These are phyloP conservation scores for Craterostigma plantagineum DNA, from an alignment of 257 asterid genomes.

Conservation along the genomic window DNA sequence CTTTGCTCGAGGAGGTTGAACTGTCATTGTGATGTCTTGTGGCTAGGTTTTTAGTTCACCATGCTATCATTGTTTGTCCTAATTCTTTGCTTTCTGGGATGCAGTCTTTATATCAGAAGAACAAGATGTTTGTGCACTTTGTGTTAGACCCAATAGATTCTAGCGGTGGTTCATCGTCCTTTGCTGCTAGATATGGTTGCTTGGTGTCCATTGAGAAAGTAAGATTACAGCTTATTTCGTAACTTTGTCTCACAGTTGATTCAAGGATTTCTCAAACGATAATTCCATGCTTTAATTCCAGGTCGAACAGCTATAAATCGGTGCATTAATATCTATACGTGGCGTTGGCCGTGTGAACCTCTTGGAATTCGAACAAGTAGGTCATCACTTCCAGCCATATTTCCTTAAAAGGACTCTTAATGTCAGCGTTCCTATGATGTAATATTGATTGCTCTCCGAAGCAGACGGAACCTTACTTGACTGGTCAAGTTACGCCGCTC, in stretches of 20 bases:
- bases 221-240: too few relatives aligned
- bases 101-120: conserved; percentile 45
- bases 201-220: conserved; percentile 67
- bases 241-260: conserved; percentile 4
- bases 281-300: conserved; percentile 11
- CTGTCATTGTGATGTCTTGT: not conserved
- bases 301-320: conserved; percentile 59
- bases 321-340: conserved; percentile 60
- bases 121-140: conserved; percentile 52
- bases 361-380: conserved; percentile 41
- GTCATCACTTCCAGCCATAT: too few relatives aligned
- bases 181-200: conserved; percentile 63
- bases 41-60: not conserved
- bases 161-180: conserved; percentile 45
- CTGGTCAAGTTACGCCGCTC: conserved; percentile 39
- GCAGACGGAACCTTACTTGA: conserved; percentile 63
- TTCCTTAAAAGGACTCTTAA: not conserved
- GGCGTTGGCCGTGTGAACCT: conserved; percentile 65
- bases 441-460: not conserved
- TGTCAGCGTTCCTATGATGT: too few relatives aligned
- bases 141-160: conserved; percentile 70
- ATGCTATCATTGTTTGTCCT: not conserved
- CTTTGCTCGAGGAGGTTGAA: conserved; percentile 62
- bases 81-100: conserved; percentile 3
- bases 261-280: conserved; percentile 6